Percentiles rank a stretch among this genome's conserved stretches.
phyloP scores from a whole-genome alignment of 2,329 filamentous ascomycete genomes.

The Xylaria sp. region DNA sequence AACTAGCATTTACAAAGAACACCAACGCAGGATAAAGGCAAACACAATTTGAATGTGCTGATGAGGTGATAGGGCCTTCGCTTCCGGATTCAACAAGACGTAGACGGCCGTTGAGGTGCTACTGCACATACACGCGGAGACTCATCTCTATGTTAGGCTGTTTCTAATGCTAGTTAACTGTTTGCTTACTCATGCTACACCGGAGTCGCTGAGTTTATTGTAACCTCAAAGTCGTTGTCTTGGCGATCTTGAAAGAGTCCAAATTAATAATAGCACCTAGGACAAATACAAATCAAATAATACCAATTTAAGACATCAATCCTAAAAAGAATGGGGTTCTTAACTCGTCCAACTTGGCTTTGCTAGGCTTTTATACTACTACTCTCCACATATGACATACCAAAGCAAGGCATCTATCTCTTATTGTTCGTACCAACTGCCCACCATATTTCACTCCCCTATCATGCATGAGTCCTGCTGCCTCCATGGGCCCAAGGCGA shows the following conservation, averaged over 20 bases:
- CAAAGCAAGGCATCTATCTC: not conserved
- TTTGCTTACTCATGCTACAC: not conserved
- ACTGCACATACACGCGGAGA: too few relatives aligned
- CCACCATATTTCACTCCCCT: not conserved
- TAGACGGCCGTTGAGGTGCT: too few relatives aligned
- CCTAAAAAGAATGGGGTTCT: not conserved
- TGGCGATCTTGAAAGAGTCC: not conserved
- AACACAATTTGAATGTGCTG: not conserved
- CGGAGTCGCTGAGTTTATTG: not conserved
- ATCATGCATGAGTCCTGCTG: not conserved
- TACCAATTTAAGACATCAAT: not conserved
- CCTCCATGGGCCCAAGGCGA: not conserved
- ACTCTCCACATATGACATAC: not conserved
- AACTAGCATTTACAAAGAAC: not conserved
- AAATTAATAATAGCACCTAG: not conserved
- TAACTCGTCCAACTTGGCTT: not conserved
- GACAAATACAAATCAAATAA: not conserved
- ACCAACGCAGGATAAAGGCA: too few relatives aligned
- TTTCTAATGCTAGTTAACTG: not conserved
- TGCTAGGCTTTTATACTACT: not conserved
- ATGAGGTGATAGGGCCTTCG: not conserved
- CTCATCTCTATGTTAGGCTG: not conserved
- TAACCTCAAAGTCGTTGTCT: not conserved
- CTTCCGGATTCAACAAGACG: too few relatives aligned
- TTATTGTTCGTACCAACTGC: not conserved